Conservation (phyloP, 148 eudicot genomes). For the Silene latifolia region DNA sequence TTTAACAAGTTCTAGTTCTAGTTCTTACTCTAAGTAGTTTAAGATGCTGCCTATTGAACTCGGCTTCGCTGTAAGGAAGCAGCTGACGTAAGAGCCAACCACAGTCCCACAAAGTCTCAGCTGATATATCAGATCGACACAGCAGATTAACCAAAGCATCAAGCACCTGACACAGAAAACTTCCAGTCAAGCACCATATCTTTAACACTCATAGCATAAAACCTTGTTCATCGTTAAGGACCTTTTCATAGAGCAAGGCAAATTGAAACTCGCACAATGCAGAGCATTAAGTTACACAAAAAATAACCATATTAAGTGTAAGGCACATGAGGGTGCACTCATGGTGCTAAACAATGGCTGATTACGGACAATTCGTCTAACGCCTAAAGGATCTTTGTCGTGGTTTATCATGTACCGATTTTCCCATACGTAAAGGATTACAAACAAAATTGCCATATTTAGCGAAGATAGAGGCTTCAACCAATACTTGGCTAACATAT, state of each 20-base stretch:
- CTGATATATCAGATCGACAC: constrained; percentile 78
- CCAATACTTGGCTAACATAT: not conserved
- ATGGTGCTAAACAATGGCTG: not conserved
- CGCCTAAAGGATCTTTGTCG: not conserved
- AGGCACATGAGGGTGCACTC: not conserved
- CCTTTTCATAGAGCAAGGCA: not conserved
- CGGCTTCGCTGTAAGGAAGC: constrained; percentile 83
- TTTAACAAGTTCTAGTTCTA: not conserved
- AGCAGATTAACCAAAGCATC: constrained; percentile 91
- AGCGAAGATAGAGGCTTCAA: not conserved
- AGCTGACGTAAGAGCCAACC: constrained; percentile 98
- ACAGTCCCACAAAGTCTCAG: constrained; percentile 87
- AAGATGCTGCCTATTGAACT: constrained; percentile 67
- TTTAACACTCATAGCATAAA: not conserved
- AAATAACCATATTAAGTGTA: not conserved
- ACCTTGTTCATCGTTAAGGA: constrained; percentile 1
- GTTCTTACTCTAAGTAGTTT: constrained; percentile 62
- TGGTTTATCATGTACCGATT: not conserved
- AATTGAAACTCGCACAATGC: not conserved
- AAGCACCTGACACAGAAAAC: constrained; percentile 60
- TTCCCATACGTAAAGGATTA: not conserved
- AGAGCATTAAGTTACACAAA: not conserved
- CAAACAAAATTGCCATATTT: not conserved
- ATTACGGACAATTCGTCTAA: not conserved
- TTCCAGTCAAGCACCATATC: constrained; percentile 6